Evolutionary conservation across 805 yeast species (phyloP).

Genomic region (Jamesozyma hellenica): DNA sequence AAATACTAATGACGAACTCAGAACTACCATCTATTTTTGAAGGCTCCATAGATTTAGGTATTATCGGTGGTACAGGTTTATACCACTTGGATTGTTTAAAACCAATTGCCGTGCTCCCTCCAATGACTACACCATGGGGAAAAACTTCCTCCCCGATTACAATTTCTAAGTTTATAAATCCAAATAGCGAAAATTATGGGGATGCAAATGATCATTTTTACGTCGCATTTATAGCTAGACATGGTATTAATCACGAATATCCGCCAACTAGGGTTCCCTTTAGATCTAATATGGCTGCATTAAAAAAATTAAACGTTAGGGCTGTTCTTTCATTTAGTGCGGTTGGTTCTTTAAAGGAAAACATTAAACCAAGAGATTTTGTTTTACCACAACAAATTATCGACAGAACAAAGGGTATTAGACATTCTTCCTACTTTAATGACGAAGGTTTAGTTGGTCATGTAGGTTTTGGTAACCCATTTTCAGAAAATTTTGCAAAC

Average conservation of each 20-base stretch:
- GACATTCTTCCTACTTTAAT: slow-evolving; percentile 75
- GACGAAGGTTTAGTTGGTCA: slow-evolving; percentile 94
- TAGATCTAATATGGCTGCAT: slow-evolving; percentile 91
- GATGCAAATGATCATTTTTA: slow-evolving; percentile 47
- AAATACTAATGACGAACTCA: slow-evolving; percentile 16
- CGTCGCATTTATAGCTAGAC: slow-evolving; percentile 91
- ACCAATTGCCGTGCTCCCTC: slow-evolving; percentile 70
- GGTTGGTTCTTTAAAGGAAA: slow-evolving; percentile 86
- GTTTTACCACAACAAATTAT: slow-evolving; percentile 94
- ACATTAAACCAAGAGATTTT: slow-evolving; percentile 88
- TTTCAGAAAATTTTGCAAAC: slow-evolving; percentile 62
- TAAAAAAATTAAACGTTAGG: slow-evolving; percentile 76
- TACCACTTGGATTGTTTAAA: slow-evolving; percentile 73
- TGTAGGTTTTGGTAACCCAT: slow-evolving; percentile 95
- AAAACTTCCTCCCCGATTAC: slow-evolving; percentile 90
- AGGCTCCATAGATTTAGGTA: slow-evolving; percentile 55
- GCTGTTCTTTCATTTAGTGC: slow-evolving; percentile 90
- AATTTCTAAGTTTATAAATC: slow-evolving; percentile 57
- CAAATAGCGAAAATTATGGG: slow-evolving; percentile 8
- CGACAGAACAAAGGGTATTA: slow-evolving; percentile 92
- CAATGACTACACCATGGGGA: slow-evolving; percentile 94
- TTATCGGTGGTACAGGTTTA: slow-evolving; percentile 97
- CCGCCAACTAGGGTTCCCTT: slow-evolving; percentile 89
- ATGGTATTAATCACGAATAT: slow-evolving; percentile 81
- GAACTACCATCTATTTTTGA: slow-evolving; percentile 19